These are phyloP conservation scores for Thermochaetoides thermophila DNA, from an alignment of 495 filamentous ascomycete species.

Conservation along the genomic window DNA sequence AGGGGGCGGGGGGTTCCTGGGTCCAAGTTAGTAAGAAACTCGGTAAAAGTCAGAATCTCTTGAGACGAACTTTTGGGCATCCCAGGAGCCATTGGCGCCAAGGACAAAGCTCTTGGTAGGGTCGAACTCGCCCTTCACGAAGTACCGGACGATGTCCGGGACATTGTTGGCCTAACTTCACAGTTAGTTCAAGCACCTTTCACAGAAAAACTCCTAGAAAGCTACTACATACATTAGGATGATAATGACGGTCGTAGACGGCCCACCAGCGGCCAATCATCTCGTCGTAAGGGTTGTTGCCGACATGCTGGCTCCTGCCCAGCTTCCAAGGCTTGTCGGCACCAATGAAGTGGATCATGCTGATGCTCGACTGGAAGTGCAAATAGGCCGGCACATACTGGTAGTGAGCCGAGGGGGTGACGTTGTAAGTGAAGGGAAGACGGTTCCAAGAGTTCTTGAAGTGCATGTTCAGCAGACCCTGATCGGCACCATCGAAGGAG, in stretches of 20 bases:
- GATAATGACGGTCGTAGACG: conserved; percentile 76
- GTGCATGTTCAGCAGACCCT: conserved; percentile 90
- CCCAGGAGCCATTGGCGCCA: conserved; percentile 22
- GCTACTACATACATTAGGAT: no score
- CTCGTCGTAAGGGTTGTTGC: conserved; percentile 57
- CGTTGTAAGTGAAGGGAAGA: conserved; percentile 91
- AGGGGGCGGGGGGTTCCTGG: conserved; percentile 58
- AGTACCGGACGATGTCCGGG: conserved; percentile 34
- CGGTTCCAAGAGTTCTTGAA: conserved; percentile 70
- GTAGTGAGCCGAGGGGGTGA: conserved; percentile 85
- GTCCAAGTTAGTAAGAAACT: conserved; percentile 6
- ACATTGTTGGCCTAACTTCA: no score
- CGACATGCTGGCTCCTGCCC: conserved; percentile 42
- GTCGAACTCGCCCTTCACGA: conserved; percentile 39
- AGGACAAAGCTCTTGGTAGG: conserved; percentile 19
- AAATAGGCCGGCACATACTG: conserved; percentile 90
- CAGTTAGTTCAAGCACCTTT: no score
- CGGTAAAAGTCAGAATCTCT: no score
- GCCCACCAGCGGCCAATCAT: conserved; percentile 80
- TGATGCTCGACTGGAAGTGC: conserved; percentile 79
- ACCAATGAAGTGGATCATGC: conserved; percentile 86
- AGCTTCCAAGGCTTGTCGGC: conserved; percentile 75
- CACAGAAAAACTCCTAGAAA: no score
- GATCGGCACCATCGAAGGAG: conserved; percentile 95
- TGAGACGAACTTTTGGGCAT: conserved; percentile 25